These are phyloP conservation scores for Ustilaginoidea virens DNA, from an alignment of 2,329 filamentous ascomycete genomes.

Conservation along the genomic window DNA sequence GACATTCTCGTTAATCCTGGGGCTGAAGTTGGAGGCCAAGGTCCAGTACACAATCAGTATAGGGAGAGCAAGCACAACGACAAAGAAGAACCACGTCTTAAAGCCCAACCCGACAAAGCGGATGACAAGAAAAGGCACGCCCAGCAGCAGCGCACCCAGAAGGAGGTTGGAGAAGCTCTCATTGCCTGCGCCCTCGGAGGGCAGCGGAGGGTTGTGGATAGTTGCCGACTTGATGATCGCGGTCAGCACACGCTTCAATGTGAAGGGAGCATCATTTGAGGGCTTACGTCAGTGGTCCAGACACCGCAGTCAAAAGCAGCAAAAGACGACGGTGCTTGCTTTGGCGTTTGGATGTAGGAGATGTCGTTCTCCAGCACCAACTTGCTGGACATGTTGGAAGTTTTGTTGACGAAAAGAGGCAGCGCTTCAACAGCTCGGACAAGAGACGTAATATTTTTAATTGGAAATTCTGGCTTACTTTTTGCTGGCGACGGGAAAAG, in stretches of 20 bases:
- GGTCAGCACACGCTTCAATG: background rate
- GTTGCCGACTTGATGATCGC: constrained; percentile 50
- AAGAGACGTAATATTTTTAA: too few species aligned
- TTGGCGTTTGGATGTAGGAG: constrained; percentile 2
- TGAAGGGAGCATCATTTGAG: background rate
- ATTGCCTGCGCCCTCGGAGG: constrained; percentile 66
- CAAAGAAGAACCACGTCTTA: constrained; percentile 74
- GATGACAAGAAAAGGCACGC: constrained; percentile 52
- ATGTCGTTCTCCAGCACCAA: constrained; percentile 2
- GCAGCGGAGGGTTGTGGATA: constrained; percentile 83
- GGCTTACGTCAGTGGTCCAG: constrained; percentile 2
- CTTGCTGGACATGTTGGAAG: constrained; percentile 2
- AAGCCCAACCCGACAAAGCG: constrained; percentile 71
- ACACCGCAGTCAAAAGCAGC: constrained; percentile 1
- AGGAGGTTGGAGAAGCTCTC: constrained; percentile 67
- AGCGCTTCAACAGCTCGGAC: too few species aligned
- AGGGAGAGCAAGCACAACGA: constrained; percentile 37
- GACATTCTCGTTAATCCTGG: constrained; percentile 80
- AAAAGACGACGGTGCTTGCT: constrained; percentile 2
- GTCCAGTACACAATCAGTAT: constrained; percentile 71
- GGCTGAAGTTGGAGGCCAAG: constrained; percentile 59
- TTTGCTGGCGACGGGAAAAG: too few species aligned
- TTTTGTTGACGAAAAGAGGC: too few species aligned
- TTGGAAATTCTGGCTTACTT: too few species aligned
- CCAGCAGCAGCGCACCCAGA: constrained; percentile 40